phyloP scores from a whole-genome alignment of 2,329 filamentous ascomycete species.

The Aspergillus chevalieri region DNA sequence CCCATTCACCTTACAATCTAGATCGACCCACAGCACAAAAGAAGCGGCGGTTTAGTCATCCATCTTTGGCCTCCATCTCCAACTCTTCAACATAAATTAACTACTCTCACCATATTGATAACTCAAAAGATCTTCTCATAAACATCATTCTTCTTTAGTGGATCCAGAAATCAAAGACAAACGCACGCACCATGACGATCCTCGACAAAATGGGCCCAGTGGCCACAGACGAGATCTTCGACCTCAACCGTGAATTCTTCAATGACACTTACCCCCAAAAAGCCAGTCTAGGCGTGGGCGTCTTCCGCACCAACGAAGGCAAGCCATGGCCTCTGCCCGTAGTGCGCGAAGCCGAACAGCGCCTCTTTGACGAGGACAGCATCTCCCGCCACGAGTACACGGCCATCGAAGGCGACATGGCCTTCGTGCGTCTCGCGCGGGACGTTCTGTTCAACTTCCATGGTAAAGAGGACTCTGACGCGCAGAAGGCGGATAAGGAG shows the following conservation, averaged over 20 bases:
- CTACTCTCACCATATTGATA: too few species aligned
- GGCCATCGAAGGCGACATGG: constrained; percentile 77
- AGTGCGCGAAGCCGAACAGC: constrained; percentile 71
- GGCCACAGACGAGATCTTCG: constrained; percentile 86
- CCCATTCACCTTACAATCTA: neutral
- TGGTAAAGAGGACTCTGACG: constrained; percentile 46
- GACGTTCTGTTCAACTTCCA: constrained; percentile 66
- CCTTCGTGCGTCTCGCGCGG: constrained; percentile 79
- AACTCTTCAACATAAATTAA: neutral
- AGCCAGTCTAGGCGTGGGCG: constrained; percentile 84
- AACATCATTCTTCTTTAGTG: neutral
- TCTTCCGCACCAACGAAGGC: constrained; percentile 83
- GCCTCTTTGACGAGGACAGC: constrained; percentile 75
- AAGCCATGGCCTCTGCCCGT: constrained; percentile 96
- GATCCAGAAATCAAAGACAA: neutral
- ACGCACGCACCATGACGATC: constrained; percentile 21
- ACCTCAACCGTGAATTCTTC: constrained; percentile 75
- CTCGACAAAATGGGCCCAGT: constrained; percentile 63
- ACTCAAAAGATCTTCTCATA: neutral
- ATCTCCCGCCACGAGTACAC: constrained; percentile 95
- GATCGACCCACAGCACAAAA: constrained; percentile 7
- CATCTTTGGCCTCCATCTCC: neutral
- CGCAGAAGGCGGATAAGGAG: constrained; percentile 30
- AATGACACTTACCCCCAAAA: constrained; percentile 67
- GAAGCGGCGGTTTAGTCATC: neutral